Evolutionary conservation across 1,284 basidiomycete species (phyloP), one percentile per base, ranked within the genome.

Genomic region (Moniliophthora roreri): DNA sequence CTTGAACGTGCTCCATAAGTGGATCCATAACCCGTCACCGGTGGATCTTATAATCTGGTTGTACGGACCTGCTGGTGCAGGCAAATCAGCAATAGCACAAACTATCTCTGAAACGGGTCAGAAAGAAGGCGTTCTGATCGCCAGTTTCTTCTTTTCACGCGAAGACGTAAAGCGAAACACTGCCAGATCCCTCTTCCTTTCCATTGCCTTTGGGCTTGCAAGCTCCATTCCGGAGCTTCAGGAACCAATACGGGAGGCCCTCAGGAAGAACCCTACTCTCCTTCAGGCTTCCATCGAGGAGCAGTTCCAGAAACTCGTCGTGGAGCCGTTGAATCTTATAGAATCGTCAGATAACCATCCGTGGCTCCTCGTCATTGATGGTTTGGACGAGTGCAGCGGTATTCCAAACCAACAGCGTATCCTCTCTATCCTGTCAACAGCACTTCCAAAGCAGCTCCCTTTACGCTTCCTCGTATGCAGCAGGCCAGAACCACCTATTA

Each of bases 401-500:
- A 54, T 56, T 3, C 60, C 59, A 37, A 57, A 60, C 3, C 66
- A 66, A 52, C 54, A 61, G 9, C 60, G 60, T 35, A 62, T 68
- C 35, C 61, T 68, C 9, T 55, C 58, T 20, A 62, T 65, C 16
- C 56, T 68, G n/a, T 59, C 58, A 6, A 60, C 62, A 2, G 63
- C 60, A 2, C 56, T 66, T 20, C 59, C 60, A n/a, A 59, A 61
- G 32, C 48, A 57, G 4, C 57, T 65, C 0, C 66, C 63, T 2
- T 57, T 68, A 3, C 58, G 62, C 35, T 64, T 66, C 51, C 60
- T 68, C 51, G 59, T 68, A n/a, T 57, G 58, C 5, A 62, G 62
- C 21, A 56, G 64, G 6, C 65, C 65, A 2, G 64, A 66, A 42
- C 60, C 62, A 0, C 59, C 58, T 21, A 64, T 68, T 32, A 54